Conservation (phyloP, 345 rosid species). For the Melaleuca quinquenervia region DNA sequence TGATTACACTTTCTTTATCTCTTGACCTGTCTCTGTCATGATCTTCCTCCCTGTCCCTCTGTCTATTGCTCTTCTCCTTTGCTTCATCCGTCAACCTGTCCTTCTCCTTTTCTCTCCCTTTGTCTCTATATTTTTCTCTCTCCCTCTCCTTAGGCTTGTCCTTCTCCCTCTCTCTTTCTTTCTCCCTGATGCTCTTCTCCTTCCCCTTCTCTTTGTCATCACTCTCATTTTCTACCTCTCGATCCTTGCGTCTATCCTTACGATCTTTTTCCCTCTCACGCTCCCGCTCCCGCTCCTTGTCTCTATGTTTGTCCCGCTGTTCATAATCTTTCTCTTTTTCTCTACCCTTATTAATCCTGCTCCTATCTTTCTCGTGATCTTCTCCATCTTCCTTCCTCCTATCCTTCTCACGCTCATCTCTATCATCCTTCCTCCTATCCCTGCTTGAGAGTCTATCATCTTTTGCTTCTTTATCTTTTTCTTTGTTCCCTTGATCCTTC, state of each 20-base stretch:
- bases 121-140: conserved; percentile 8
- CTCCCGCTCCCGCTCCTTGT: conserved; percentile 38
- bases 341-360: conserved; percentile 32
- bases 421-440: conserved; percentile 1
- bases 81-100: conserved; percentile 29
- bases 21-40: conserved; percentile 22
- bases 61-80: conserved; percentile 20
- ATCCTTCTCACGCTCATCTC: conserved; percentile 20
- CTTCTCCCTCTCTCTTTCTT: conserved; percentile 24
- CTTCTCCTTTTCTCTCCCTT: conserved; percentile 23
- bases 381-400: conserved; percentile 26
- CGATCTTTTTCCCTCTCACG: conserved; percentile 19
- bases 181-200: conserved; percentile 30
- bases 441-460: neutral
- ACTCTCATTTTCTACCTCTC: conserved; percentile 20
- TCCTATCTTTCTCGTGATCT: conserved; percentile 11
- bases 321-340: conserved; percentile 27
- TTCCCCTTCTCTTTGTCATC: conserved; percentile 30
- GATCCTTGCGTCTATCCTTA: conserved; percentile 14
- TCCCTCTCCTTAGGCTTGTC: conserved; percentile 14
- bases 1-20: conserved; percentile 24
- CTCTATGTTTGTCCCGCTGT: conserved; percentile 20
- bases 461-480: neutral
- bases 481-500: conserved; percentile 1
- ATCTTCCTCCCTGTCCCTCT: conserved; percentile 22